Base-by-base conservation (phyloP, 441 rosid species). In the Francoa sonchifolia region DNA sequence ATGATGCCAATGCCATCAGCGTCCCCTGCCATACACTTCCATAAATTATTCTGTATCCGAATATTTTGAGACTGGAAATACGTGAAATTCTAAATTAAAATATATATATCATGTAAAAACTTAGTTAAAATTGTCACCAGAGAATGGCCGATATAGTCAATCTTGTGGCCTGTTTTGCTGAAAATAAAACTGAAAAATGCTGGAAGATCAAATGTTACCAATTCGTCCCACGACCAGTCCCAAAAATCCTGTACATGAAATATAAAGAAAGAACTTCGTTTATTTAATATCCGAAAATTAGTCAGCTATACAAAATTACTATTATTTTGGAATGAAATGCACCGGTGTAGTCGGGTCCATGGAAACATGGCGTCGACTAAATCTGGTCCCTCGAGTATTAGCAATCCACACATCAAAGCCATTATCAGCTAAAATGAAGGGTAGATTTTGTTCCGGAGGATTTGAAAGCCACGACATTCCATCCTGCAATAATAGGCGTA, bases 361-460 rank as follows among this genome's bases (percentile, higher is more conserved):
- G 32, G 65, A 59, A 35, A 58, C 50, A 41, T 89, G 98, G 35
- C 74, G 58, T 33, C 72, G 47, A 79, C 89, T 65, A 44, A 61
- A 89, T 45, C 77, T 61, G 47, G 98, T 89, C 15, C 98, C 98
- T 58, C 98, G 63, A 1, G 78, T 63, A 65, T 85, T 85, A 25
- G 77, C 73, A 53, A 89, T 72, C 96, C 98, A 89, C 25, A 89
- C 98, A 42, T 85, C 98, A 42, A 79, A 89, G 13, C 98, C 98
- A 42, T 66, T 35, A 25, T 89, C 94, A 6, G 94, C 93, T 52
- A 89, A 62, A 20, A 85, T 82, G 68, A 89, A 29, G 0, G 98
- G 98, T 15, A 89, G 66, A 53, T 79, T 74, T 55, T 82, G 89
- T 6, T 82, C 79, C 7, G 93, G 82, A 9, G 87, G 58, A 54